Conservation (phyloP, 1,284 basidiomycete genomes). For the Puccinia novopanici region DNA sequence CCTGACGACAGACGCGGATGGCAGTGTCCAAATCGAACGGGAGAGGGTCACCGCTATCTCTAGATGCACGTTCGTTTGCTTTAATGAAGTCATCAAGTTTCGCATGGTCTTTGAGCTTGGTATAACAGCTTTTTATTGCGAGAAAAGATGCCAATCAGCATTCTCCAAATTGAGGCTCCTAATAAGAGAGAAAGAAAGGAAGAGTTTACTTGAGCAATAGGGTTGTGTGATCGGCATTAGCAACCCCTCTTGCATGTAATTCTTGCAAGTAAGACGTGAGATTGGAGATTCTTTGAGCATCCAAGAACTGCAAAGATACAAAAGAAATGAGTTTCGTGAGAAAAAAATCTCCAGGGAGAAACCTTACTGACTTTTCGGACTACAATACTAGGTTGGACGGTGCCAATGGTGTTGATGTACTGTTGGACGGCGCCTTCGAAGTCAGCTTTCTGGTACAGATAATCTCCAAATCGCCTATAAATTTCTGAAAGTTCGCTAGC, state of each 20-base stretch:
- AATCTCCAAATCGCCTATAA: slow-evolving; percentile 84
- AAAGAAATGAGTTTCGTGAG: too few species aligned
- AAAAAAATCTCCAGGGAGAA: neutral
- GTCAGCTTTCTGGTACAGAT: slow-evolving; percentile 85
- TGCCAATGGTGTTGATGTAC: slow-evolving; percentile 85
- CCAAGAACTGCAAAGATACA: slow-evolving; percentile 73
- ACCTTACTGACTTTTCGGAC: slow-evolving; percentile 77
- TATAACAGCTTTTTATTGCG: slow-evolving; percentile 70
- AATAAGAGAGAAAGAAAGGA: neutral
- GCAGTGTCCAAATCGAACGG: slow-evolving; percentile 97
- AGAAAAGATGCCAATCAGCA: neutral
- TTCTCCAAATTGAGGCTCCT: neutral
- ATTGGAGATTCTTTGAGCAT: slow-evolving; percentile 91
- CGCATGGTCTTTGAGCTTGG: slow-evolving; percentile 87
- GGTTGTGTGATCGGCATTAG: slow-evolving; percentile 95
- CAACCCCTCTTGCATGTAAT: slow-evolving; percentile 80
- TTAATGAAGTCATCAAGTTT: slow-evolving; percentile 90
- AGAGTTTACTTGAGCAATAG: slow-evolving; percentile 71
- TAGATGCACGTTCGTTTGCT: slow-evolving; percentile 62
- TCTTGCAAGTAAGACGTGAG: slow-evolving; percentile 95
- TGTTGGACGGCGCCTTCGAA: slow-evolving; percentile 91
- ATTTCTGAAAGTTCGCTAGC: slow-evolving; percentile 76
- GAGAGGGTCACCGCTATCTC: slow-evolving; percentile 65
- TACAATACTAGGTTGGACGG: slow-evolving; percentile 89
- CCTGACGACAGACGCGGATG: slow-evolving; percentile 92